A percentile compares a stretch with the other conserved stretches of the same genome.
These are phyloP conservation scores for Paraconiothyrium sp. DNA, from an alignment of 2,329 filamentous ascomycete species.

Conservation along the genomic window DNA sequence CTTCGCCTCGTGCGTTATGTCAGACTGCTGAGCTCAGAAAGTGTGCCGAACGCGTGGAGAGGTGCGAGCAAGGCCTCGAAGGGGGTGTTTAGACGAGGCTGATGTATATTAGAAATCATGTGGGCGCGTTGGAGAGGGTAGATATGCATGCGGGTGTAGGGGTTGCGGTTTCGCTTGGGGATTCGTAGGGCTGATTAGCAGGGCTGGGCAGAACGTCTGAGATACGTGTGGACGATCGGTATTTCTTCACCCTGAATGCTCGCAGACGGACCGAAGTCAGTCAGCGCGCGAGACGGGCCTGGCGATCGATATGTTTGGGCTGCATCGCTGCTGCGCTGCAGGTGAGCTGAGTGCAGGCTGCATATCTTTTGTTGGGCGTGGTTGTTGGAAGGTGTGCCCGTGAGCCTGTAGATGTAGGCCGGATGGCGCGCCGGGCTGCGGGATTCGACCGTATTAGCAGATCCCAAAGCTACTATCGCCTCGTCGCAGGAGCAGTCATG, in stretches of 20 bases:
- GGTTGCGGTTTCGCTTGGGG: neutral
- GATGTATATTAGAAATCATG: constrained; percentile 1
- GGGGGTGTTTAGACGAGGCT: constrained; percentile 1
- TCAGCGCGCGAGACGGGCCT: neutral
- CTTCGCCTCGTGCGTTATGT: no score
- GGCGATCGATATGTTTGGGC: neutral
- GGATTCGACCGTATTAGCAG: constrained; percentile 1
- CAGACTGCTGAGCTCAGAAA: neutral
- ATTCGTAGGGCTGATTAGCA: neutral
- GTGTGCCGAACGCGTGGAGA: neutral
- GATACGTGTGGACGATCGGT: neutral
- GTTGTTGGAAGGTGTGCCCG: neutral
- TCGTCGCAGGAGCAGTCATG: neutral
- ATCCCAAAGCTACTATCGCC: neutral
- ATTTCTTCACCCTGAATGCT: neutral
- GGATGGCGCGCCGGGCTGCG: constrained; percentile 5
- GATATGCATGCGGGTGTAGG: neutral
- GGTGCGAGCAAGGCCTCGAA: neutral
- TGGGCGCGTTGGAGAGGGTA: neutral
- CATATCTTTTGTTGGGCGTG: neutral
- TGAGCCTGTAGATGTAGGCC: neutral
- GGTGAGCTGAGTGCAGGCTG: neutral
- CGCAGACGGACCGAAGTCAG: neutral
- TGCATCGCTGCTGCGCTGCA: neutral
- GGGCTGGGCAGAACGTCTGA: neutral